Evolutionary conservation across 257 asterid genomes (phyloP).

Genomic region (Solanum commersonii): DNA sequence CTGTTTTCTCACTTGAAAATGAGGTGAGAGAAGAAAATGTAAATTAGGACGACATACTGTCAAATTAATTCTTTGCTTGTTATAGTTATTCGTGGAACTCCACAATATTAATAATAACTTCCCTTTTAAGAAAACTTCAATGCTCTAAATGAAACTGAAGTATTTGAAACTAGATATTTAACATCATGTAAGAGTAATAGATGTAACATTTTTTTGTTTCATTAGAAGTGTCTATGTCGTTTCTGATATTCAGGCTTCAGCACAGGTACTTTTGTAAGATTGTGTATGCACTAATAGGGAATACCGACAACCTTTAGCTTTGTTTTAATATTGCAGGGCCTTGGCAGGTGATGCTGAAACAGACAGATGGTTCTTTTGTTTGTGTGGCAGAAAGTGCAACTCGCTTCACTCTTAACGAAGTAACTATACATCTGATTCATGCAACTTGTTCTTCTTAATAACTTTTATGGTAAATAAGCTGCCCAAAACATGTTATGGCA

Average conservation of each 20-base stretch:
- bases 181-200: background rate
- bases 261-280: background rate
- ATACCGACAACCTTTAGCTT: background rate
- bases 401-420: constrained; percentile 83
- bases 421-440: constrained; percentile 21
- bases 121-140: background rate
- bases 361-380: constrained; percentile 79
- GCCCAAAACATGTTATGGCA: constrained; percentile 14
- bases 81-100: background rate
- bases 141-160: background rate
- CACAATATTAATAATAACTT: background rate
- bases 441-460: background rate
- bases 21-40: background rate
- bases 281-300: background rate
- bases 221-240: background rate
- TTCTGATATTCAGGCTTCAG: background rate
- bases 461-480: background rate
- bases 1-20: background rate
- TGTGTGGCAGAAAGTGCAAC: constrained; percentile 84
- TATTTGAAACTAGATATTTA: background rate
- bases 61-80: background rate
- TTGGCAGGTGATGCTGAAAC: constrained; percentile 99
- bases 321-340: constrained; percentile 50
- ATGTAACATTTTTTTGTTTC: background rate
- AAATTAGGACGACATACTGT: background rate